Evolutionary conservation across 371 early-diverging fungal genomes (phyloP).

Genomic region (Apophysomyces ossiformis): DNA sequence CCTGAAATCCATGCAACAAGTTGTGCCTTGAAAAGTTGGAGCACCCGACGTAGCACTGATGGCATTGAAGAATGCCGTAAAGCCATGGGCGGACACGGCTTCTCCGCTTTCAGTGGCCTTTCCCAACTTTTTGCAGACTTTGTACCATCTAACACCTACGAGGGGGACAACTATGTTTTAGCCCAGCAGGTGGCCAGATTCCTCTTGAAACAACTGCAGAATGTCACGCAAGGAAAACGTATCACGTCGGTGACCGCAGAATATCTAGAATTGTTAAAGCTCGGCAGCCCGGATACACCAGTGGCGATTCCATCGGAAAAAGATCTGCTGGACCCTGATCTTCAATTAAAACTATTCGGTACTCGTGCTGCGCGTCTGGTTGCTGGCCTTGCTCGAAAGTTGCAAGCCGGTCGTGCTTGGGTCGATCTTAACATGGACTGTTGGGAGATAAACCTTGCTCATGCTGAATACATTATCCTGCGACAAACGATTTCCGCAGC

Average conservation of each 20-base stretch:
- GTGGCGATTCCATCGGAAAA: slow-evolving; percentile 21
- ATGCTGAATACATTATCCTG: slow-evolving; percentile 46
- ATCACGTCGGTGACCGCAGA: slow-evolving; percentile 31
- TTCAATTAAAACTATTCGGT: slow-evolving; percentile 63
- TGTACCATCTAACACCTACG: slow-evolving; percentile 64
- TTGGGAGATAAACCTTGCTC: slow-evolving; percentile 53
- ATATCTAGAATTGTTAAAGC: slow-evolving; percentile 42
- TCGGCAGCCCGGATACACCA: slow-evolving; percentile 29
- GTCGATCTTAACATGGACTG: slow-evolving; percentile 61
- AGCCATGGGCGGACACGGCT: slow-evolving; percentile 87
- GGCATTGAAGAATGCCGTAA: slow-evolving; percentile 82
- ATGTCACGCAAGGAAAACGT: slow-evolving; percentile 24
- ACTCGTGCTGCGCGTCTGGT: slow-evolving; percentile 65
- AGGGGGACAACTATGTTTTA: slow-evolving; percentile 78
- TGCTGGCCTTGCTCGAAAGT: slow-evolving; percentile 45
- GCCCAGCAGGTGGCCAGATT: slow-evolving; percentile 72
- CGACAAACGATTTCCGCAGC: slow-evolving; percentile 22
- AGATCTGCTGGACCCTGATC: slow-evolving; percentile 43
- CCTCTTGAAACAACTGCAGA: slow-evolving; percentile 62
- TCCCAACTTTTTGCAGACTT: slow-evolving; percentile 66
- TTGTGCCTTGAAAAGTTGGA: slow-evolving; percentile 79
- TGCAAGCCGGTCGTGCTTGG: slow-evolving; percentile 47
- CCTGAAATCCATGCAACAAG: slow-evolving; percentile 83
- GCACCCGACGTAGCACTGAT: slow-evolving; percentile 68
- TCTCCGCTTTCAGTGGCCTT: slow-evolving; percentile 74